These are phyloP conservation scores for Logfia minima DNA, from an alignment of 129 eudicot species.

Conservation along the genomic window DNA sequence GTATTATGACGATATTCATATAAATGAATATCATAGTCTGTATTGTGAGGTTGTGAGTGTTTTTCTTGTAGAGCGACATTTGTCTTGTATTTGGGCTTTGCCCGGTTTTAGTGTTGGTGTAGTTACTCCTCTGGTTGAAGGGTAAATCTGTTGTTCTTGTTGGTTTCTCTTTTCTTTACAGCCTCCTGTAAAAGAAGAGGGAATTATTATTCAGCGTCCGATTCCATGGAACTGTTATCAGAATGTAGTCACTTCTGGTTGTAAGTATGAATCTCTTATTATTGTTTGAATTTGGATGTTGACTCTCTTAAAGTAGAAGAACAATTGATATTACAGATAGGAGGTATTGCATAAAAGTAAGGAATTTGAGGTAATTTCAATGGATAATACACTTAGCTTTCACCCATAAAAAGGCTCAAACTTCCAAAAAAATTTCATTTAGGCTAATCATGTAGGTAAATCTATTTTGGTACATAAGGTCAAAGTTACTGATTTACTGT, in stretches of 20 bases:
- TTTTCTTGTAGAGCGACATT: too few relatives aligned
- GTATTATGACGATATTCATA: too few relatives aligned
- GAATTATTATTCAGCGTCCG: constrained; percentile 70
- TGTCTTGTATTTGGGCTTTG: too few relatives aligned
- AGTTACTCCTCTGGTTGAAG: too few relatives aligned
- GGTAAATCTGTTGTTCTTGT: too few relatives aligned
- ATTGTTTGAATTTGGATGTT: not conserved
- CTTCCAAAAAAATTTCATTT: not conserved
- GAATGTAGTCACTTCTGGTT: constrained; percentile 94
- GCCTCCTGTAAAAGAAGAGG: constrained; percentile 61
- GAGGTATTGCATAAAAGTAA: not conserved
- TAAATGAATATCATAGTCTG: too few relatives aligned
- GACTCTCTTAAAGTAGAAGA: not conserved
- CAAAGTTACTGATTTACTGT: not conserved
- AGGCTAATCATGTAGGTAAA: not conserved
- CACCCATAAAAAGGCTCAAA: not conserved
- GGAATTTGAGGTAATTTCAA: not conserved
- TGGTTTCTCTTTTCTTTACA: too few relatives aligned
- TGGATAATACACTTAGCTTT: not conserved
- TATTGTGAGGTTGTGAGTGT: too few relatives aligned
- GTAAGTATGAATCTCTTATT: constrained; percentile 45
- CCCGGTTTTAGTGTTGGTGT: too few relatives aligned
- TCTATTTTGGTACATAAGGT: not conserved
- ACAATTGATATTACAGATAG: not conserved
- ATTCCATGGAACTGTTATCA: constrained; percentile 97